These are phyloP conservation scores for Heracleum sosnowskyi DNA, from an alignment of 129 eudicot genomes.

Conservation along the genomic window DNA sequence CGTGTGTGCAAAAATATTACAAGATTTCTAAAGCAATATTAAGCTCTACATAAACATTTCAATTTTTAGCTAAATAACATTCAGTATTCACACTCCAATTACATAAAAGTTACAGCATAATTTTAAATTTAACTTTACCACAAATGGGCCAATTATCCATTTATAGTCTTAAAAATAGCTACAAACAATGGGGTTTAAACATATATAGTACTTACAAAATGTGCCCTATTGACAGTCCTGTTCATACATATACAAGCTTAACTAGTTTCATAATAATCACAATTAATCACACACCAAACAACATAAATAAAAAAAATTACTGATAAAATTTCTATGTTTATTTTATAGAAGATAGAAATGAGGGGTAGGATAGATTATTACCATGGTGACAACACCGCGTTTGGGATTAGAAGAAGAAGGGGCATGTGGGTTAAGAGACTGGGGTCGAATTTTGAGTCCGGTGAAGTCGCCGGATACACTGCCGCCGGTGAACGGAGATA, in stretches of 20 bases:
- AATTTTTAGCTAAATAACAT: neutral
- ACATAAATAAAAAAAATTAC: neutral
- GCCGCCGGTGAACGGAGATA: constrained; percentile 47
- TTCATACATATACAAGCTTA: neutral
- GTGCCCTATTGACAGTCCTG: no score
- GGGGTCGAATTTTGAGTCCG: constrained; percentile 52
- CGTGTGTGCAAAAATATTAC: neutral
- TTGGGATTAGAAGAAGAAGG: constrained; percentile 37
- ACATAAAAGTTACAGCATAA: neutral
- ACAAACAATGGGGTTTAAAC: no score
- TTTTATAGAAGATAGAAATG: neutral
- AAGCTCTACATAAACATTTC: neutral
- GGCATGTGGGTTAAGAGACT: constrained; percentile 23
- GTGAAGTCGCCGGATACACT: constrained; percentile 39
- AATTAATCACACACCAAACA: neutral
- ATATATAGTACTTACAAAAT: no score
- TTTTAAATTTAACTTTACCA: no score
- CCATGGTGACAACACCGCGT: constrained; percentile 75
- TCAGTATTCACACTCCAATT: neutral
- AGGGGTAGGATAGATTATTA: constrained; percentile 1
- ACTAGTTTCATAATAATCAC: neutral
- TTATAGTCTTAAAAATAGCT: no score
- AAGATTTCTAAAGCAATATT: neutral
- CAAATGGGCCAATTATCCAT: no score
- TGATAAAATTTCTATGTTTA: no score